A percentile compares a stretch with the other conserved stretches of the same genome.
phyloP scores from a whole-genome alignment of 306 rosid species.

The Medicago ruthenica region DNA sequence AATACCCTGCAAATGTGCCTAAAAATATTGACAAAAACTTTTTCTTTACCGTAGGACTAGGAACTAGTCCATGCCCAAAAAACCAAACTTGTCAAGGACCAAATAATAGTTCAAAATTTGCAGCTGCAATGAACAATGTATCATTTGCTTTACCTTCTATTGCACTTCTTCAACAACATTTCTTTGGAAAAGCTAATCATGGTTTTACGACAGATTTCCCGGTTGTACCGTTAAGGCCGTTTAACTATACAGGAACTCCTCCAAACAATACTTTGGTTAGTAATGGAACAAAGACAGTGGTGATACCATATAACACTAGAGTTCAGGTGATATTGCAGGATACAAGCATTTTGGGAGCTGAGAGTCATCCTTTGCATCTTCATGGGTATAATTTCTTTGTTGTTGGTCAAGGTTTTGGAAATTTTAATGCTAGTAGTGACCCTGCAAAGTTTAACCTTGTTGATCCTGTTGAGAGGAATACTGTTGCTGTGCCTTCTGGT shows the following conservation, averaged over 20 bases:
- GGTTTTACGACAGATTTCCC: slow-evolving; percentile 67
- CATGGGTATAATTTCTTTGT: slow-evolving; percentile 74
- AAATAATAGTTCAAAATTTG: slow-evolving; percentile 62
- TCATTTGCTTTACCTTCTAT: slow-evolving; percentile 62
- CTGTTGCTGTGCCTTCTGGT: slow-evolving; percentile 69
- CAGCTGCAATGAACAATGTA: slow-evolving; percentile 65
- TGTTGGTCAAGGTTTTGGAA: slow-evolving; percentile 79
- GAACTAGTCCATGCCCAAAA: slow-evolving; percentile 66
- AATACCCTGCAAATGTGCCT: slow-evolving; percentile 74
- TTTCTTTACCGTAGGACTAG: slow-evolving; percentile 71
- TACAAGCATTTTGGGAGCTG: slow-evolving; percentile 73
- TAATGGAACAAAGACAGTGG: slow-evolving; percentile 60
- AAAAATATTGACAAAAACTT: slow-evolving; percentile 52
- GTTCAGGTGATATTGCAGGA: slow-evolving; percentile 67
- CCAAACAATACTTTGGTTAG: slow-evolving; percentile 54
- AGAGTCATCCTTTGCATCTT: slow-evolving; percentile 82
- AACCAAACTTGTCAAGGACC: slow-evolving; percentile 83
- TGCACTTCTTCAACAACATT: slow-evolving; percentile 73
- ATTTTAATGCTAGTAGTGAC: slow-evolving; percentile 58
- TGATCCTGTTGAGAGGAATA: slow-evolving; percentile 78
- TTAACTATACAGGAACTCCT: slow-evolving; percentile 64
- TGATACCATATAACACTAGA: slow-evolving; percentile 42
- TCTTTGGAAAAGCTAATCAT: slow-evolving; percentile 39
- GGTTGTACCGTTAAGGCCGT: slow-evolving; percentile 43
- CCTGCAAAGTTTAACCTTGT: slow-evolving; percentile 61